A percentile compares a stretch with the other conserved stretches of the same genome.
Evolutionary conservation across 1,284 basidiomycete genomes (phyloP).

Genomic region (Pseudozyma hubeiensis): DNA sequence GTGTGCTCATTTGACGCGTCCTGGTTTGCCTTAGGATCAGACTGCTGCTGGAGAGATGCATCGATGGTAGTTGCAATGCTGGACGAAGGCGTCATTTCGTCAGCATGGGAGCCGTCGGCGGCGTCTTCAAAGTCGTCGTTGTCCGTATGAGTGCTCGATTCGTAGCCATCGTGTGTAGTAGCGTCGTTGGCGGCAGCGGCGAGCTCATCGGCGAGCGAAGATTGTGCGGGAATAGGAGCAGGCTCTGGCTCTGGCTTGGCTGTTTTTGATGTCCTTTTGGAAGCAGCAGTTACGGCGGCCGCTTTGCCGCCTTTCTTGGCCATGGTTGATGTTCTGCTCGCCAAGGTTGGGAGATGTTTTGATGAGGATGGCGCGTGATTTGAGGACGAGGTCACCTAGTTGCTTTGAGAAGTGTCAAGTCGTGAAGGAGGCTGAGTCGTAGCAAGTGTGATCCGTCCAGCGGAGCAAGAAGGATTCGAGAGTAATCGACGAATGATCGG

Average conservation of each 20-base stretch:
- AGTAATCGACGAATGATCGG: too few relatives aligned
- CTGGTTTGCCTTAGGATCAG: background rate
- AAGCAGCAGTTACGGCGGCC: conserved; percentile 4
- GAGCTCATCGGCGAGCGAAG: conserved; percentile 33
- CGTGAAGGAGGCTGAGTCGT: background rate
- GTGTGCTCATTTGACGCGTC: conserved; percentile 11
- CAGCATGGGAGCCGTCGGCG: conserved; percentile 35
- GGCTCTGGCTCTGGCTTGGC: conserved; percentile 1
- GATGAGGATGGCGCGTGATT: too few relatives aligned
- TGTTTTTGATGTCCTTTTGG: conserved; percentile 7
- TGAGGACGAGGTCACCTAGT: background rate
- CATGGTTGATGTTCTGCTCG: background rate
- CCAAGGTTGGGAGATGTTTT: too few relatives aligned
- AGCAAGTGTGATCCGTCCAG: conserved; percentile 21
- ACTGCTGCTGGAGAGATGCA: background rate
- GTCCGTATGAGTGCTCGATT: conserved; percentile 44
- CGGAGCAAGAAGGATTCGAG: background rate
- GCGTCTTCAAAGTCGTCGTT: conserved; percentile 51
- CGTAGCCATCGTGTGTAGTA: conserved; percentile 23
- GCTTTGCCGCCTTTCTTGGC: conserved; percentile 21
- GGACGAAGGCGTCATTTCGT: conserved; percentile 26
- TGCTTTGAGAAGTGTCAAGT: too few relatives aligned
- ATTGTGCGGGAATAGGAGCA: conserved; percentile 8
- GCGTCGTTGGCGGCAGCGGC: conserved; percentile 13
- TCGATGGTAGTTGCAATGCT: conserved; percentile 18